These are phyloP conservation scores for Mycena belliarum DNA, from an alignment of 768 basidiomycete species.

Conservation along the genomic window DNA sequence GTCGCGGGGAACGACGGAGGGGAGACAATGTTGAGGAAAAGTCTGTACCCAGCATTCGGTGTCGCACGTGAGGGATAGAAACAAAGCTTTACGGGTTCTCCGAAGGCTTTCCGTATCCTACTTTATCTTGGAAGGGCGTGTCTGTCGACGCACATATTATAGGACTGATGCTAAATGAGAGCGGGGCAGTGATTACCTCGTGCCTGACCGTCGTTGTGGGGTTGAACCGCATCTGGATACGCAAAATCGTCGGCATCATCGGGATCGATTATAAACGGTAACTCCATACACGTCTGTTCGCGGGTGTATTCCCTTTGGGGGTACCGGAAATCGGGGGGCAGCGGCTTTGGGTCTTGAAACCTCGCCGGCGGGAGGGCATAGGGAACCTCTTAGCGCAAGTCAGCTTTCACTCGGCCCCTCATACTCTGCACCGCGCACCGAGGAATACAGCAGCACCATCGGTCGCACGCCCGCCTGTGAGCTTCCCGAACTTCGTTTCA, in stretches of 20 bases:
- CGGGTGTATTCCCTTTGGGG: conserved; percentile 59
- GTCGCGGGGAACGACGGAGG: conserved; percentile 53
- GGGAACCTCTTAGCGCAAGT: conserved; percentile 56
- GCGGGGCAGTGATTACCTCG: conserved; percentile 37
- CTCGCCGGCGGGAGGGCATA: conserved; percentile 67
- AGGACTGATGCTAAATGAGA: neutral
- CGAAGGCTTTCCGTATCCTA: conserved; percentile 65
- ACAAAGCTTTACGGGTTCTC: conserved; percentile 62
- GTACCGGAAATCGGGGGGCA: conserved; percentile 58
- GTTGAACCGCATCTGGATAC: conserved; percentile 57
- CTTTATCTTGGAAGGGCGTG: conserved; percentile 53
- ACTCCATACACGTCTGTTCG: conserved; percentile 55
- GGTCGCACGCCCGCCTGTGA: conserved; percentile 58
- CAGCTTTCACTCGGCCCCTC: neutral
- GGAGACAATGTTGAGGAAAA: conserved; percentile 65
- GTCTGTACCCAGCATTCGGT: conserved; percentile 32
- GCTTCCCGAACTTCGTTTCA: conserved; percentile 54
- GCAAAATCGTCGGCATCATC: neutral
- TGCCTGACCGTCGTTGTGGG: conserved; percentile 64
- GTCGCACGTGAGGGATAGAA: neutral
- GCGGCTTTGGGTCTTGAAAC: conserved; percentile 61
- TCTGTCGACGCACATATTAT: conserved; percentile 31
- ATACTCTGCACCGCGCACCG: conserved; percentile 53
- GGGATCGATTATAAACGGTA: conserved; percentile 8
- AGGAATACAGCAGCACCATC: conserved; percentile 68